Base-by-base conservation (phyloP, 441 rosid species). In the Erysimum cheiri region DNA sequence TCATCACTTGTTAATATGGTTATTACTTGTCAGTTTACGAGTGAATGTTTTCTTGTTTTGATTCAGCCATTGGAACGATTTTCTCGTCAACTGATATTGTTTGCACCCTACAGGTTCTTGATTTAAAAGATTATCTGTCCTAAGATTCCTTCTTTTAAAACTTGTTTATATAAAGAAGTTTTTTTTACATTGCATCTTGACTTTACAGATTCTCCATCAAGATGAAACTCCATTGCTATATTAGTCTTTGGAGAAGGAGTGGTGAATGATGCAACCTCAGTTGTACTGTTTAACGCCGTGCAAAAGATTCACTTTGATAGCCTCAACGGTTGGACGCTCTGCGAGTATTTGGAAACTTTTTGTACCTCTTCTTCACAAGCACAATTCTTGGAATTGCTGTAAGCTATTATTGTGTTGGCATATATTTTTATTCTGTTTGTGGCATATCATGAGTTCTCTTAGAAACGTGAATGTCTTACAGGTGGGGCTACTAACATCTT, bases 11-110 rank as follows among this genome's bases (percentile, higher is more conserved):
- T 49, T 3, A 3, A 9, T 50, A 35, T 19, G 29, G 32, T 49
- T 46, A 66, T 14, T 50, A 32, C 17, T 70, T 55, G 14, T 44
- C 10, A 50, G 22, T 29, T 37, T 63, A 32, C 31, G 28, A 62
- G 32, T 74, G 71, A 67, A 64, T 69, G 43, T 39, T 31, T 59
- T 32, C 19, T 63, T 72, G 29, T 47, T 44, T 69, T 74, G 66
- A 46, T 72, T 68, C 88, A 93, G 98, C 93, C 26, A 46, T 93
- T 2, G 98, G 98, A 56, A 85, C 98, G 4, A 91, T 93, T 32
- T 91, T 91, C 81, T 93, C 97, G 0, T 83, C 97, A 26, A 93
- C 96, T 7, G 97, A 93, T 75, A 88, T 96, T 64, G 96, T 93
- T 41, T 91, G 97, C 71, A 93, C 97, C 0, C 88, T 93, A 61